A percentile compares a stretch with the other conserved stretches of the same genome.
Evolutionary conservation across 1,284 basidiomycete species (phyloP).

Genomic region (Microbotryum silenes-acaulis): DNA sequence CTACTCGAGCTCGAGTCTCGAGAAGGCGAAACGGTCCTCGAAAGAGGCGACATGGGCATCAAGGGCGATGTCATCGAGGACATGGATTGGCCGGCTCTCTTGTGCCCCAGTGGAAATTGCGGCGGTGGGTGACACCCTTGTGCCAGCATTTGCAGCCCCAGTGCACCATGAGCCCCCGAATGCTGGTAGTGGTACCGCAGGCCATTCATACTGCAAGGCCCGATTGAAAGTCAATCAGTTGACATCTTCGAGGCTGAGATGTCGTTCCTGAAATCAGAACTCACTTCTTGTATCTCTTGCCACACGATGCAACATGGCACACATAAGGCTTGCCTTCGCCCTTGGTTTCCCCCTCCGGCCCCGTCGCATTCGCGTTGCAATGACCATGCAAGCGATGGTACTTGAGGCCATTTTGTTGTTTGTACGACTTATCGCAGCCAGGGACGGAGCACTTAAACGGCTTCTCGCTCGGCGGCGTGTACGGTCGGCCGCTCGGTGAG

Average conservation of each 20-base stretch:
- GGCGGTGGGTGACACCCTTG: constrained; percentile 60
- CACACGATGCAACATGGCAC: constrained; percentile 74
- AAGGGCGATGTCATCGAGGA: too few species aligned
- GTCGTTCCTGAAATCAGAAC: neutral
- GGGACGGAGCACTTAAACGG: constrained; percentile 95
- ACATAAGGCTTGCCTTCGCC: constrained; percentile 72
- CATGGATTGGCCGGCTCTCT: constrained; percentile 1
- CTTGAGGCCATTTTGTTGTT: constrained; percentile 93
- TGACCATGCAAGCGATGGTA: constrained; percentile 93
- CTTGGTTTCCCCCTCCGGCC: constrained; percentile 52
- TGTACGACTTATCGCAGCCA: constrained; percentile 97
- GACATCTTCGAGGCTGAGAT: too few species aligned
- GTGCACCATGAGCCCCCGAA: constrained; percentile 84
- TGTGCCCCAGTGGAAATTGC: constrained; percentile 35
- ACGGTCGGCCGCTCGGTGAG: constrained; percentile 28
- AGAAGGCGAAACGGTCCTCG: too few species aligned
- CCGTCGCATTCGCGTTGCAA: constrained; percentile 72
- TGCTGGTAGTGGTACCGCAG: constrained; percentile 92
- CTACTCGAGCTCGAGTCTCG: too few species aligned
- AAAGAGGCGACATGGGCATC: too few species aligned
- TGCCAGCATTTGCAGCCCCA: constrained; percentile 73
- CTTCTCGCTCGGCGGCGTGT: constrained; percentile 49
- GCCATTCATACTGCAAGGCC: constrained; percentile 64
- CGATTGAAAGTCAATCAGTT: neutral
- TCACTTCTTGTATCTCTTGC: constrained; percentile 83